Percentiles rank a stretch among this genome's conserved stretches.
phyloP scores from a whole-genome alignment of 2,329 filamentous ascomycete genomes.

The Westerdykella aurantiaca region DNA sequence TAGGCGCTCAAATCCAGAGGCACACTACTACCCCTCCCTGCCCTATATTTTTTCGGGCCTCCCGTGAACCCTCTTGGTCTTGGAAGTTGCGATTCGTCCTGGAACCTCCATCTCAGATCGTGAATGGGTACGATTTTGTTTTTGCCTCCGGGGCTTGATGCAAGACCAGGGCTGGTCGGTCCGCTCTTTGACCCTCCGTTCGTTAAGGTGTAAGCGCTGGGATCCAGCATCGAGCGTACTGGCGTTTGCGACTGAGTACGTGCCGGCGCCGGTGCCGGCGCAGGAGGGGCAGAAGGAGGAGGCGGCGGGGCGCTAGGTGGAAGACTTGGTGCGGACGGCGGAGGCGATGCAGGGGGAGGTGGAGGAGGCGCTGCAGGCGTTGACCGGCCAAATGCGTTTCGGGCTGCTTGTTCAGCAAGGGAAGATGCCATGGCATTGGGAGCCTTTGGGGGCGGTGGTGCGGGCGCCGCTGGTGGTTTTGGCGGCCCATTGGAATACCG shows the following conservation, averaged over 20 bases:
- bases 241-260: slow-evolving; percentile 39
- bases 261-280: slow-evolving; percentile 21
- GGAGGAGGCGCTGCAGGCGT: slow-evolving; percentile 40
- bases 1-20: slow-evolving; percentile 73
- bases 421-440: slow-evolving; percentile 41
- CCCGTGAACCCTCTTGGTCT: slow-evolving; percentile 76
- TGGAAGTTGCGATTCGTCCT: slow-evolving; percentile 72
- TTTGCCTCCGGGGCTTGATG: slow-evolving; percentile 12
- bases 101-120: slow-evolving; percentile 81
- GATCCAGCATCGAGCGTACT: slow-evolving; percentile 62
- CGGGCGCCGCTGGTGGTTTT: slow-evolving; percentile 24
- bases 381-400: slow-evolving; percentile 50
- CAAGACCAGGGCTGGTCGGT: slow-evolving; percentile 17
- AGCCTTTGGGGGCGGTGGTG: slow-evolving; percentile 55
- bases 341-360: slow-evolving; percentile 34
- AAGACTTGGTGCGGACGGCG: slow-evolving; percentile 45
- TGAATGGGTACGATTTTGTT: slow-evolving; percentile 54
- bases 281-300: slow-evolving; percentile 31
- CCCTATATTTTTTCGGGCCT: slow-evolving; percentile 73
- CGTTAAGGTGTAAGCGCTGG: slow-evolving; percentile 64
- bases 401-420: slow-evolving; percentile 54
- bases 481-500: slow-evolving; percentile 50
- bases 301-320: slow-evolving; percentile 38
- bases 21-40: slow-evolving; percentile 88
- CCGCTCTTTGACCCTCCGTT: slow-evolving; percentile 32